Evolutionary conservation across 345 rosid genomes (phyloP).

Genomic region (Eutrema heterophyllum): DNA sequence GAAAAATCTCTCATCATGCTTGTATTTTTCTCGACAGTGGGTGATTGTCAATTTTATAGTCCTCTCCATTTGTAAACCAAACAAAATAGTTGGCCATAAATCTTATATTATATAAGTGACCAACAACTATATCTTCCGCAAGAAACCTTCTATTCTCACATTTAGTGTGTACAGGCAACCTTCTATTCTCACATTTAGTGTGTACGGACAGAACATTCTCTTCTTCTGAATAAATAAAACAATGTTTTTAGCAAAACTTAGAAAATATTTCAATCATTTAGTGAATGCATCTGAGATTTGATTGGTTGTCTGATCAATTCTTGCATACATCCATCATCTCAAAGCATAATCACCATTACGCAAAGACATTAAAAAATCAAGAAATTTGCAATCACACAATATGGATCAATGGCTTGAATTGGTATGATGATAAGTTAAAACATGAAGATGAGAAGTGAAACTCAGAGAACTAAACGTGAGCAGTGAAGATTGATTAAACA

Average conservation of each 20-base stretch:
- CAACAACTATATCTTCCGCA: background rate
- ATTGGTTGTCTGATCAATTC: background rate
- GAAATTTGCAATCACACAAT: too few relatives aligned
- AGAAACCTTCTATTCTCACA: background rate
- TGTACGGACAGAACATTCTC: background rate
- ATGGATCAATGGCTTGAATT: too few relatives aligned
- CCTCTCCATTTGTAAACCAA: background rate
- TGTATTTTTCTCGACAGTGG: background rate
- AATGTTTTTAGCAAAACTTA: background rate
- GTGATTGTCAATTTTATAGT: background rate
- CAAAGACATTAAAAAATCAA: too few relatives aligned
- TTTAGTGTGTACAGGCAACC: too few relatives aligned
- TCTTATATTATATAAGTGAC: background rate
- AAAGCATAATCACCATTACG: background rate
- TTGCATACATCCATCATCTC: background rate
- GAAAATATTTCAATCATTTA: background rate
- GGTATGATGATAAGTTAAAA: too few relatives aligned
- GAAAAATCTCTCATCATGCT: background rate
- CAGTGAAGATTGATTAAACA: too few relatives aligned
- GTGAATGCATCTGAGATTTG: background rate
- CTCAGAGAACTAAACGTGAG: too few relatives aligned
- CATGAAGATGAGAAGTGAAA: too few relatives aligned
- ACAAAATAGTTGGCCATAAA: background rate
- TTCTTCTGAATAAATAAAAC: background rate
- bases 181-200: background rate